A percentile compares a stretch with the other conserved stretches of the same genome.
These are phyloP conservation scores for Trypanosoma caninum DNA, from an alignment of 208 protist genomes.

Conservation along the genomic window DNA sequence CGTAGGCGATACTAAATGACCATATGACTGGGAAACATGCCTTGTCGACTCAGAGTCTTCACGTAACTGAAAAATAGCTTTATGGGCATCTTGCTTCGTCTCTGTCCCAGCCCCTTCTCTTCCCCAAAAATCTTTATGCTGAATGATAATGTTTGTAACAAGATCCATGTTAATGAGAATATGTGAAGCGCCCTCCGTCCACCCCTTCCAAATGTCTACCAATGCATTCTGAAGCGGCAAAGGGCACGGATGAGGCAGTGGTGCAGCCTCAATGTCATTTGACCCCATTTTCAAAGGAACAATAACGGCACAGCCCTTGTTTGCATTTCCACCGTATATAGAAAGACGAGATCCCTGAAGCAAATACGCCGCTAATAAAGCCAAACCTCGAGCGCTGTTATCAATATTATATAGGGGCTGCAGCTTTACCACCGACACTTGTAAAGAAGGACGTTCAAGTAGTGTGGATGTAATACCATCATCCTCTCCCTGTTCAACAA, in stretches of 20 bases:
- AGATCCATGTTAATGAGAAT: conserved; percentile 61
- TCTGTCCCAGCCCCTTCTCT: not conserved
- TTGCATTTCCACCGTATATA: conserved; percentile 35
- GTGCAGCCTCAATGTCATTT: conserved; percentile 44
- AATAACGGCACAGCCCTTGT: conserved; percentile 48
- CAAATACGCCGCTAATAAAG: conserved; percentile 64
- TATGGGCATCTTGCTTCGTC: not conserved
- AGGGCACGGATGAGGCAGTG: conserved; percentile 63
- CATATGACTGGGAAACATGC: no score
- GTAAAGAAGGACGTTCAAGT: conserved; percentile 22
- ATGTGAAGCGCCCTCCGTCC: conserved; percentile 17
- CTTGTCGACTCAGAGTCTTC: not conserved
- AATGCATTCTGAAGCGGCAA: conserved; percentile 63
- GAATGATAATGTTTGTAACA: conserved; percentile 67
- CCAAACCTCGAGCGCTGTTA: conserved; percentile 54
- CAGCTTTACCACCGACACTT: conserved; percentile 38
- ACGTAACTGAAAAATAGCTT: not conserved
- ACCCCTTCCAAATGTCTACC: conserved; percentile 64
- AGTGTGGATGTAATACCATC: conserved; percentile 70
- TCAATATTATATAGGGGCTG: conserved; percentile 27
- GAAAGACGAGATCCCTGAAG: conserved; percentile 75
- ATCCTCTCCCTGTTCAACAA: conserved; percentile 54
- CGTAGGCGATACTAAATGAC: no score
- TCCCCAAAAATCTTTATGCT: conserved; percentile 55
- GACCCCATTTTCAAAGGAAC: conserved; percentile 49